Percentiles rank a stretch among this genome's conserved stretches.
These are phyloP conservation scores for Colletotrichum higginsianum DNA, from an alignment of 2,329 filamentous ascomycete genomes.

Conservation along the genomic window DNA sequence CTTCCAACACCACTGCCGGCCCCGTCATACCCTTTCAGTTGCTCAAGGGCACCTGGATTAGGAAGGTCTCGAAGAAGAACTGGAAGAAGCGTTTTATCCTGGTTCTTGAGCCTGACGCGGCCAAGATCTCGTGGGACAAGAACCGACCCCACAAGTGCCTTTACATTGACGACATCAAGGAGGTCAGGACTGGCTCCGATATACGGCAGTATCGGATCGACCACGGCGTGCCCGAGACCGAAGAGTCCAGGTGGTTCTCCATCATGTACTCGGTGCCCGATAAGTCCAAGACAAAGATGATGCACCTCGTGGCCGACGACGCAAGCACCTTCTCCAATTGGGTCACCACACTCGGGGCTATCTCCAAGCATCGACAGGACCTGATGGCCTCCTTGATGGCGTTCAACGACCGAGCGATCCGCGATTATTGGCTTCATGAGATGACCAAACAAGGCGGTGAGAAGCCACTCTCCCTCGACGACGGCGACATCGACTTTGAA, in stretches of 20 bases:
- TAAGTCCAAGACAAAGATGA: slow-evolving; percentile 85
- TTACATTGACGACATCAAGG: slow-evolving; percentile 95
- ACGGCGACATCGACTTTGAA: slow-evolving; percentile 81
- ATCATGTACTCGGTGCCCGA: slow-evolving; percentile 88
- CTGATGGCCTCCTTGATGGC: slow-evolving; percentile 91
- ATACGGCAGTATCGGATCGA: slow-evolving; percentile 92
- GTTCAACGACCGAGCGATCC: slow-evolving; percentile 86
- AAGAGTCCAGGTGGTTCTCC: slow-evolving; percentile 86
- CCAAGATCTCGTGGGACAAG: slow-evolving; percentile 90
- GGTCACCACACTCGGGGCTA: slow-evolving; percentile 86
- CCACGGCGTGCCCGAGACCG: slow-evolving; percentile 77
- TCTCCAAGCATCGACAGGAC: slow-evolving; percentile 88
- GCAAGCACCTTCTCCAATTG: slow-evolving; percentile 81
- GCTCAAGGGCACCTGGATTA: slow-evolving; percentile 82
- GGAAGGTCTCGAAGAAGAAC: slow-evolving; percentile 88
- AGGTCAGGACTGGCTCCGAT: slow-evolving; percentile 87
- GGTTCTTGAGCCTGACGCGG: slow-evolving; percentile 84
- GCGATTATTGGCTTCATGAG: slow-evolving; percentile 87
- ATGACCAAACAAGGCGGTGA: slow-evolving; percentile 77
- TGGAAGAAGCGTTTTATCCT: slow-evolving; percentile 79
- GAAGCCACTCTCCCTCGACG: slow-evolving; percentile 64
- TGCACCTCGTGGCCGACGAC: slow-evolving; percentile 89
- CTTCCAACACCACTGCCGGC: slow-evolving; percentile 64
- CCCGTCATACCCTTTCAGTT: slow-evolving; percentile 84
- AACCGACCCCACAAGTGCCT: slow-evolving; percentile 85